Percentiles rank a stretch among this genome's conserved stretches.
These are phyloP conservation scores for Breynia disticha DNA, from an alignment of 441 rosid species.

Conservation along the genomic window DNA sequence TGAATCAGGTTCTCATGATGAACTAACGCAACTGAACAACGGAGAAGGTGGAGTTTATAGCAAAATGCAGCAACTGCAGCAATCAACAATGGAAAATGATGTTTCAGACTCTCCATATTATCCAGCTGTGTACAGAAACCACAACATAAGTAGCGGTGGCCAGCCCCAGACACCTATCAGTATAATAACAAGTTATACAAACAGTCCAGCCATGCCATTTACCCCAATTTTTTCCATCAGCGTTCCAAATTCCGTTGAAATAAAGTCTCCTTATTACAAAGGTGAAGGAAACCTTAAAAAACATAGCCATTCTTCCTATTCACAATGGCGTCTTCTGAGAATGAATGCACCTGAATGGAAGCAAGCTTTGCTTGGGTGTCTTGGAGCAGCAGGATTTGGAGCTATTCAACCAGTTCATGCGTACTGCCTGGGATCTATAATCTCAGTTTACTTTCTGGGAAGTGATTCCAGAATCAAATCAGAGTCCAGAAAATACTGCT, in stretches of 20 bases:
- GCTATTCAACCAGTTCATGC: conserved; percentile 28
- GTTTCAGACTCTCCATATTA: conserved; percentile 3
- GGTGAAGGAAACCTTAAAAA: conserved; percentile 3
- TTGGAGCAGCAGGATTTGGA: conserved; percentile 29
- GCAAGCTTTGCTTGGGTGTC: conserved; percentile 26
- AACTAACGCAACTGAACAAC: conserved; percentile 24
- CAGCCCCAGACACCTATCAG: conserved; percentile 13
- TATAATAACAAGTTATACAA: conserved; percentile 15
- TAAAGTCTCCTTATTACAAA: conserved; percentile 10
- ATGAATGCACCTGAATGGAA: conserved; percentile 35
- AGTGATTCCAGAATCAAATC: conserved; percentile 25
- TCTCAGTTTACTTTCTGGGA: conserved; percentile 27
- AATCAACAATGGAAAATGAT: conserved; percentile 17
- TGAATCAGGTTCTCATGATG: conserved; percentile 35
- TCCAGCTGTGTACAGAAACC: conserved; percentile 6
- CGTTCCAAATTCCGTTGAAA: conserved; percentile 9
- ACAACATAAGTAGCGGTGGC: background rate
- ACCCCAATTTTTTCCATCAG: conserved; percentile 24
- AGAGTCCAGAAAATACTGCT: conserved; percentile 20
- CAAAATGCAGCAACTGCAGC: conserved; percentile 31
- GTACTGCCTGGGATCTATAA: conserved; percentile 29
- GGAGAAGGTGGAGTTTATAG: conserved; percentile 23
- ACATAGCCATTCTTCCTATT: conserved; percentile 9
- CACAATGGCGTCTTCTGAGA: conserved; percentile 22
- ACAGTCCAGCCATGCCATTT: conserved; percentile 17